Conservation (phyloP, 1,284 basidiomycete species). For the Malassezia sp. region DNA sequence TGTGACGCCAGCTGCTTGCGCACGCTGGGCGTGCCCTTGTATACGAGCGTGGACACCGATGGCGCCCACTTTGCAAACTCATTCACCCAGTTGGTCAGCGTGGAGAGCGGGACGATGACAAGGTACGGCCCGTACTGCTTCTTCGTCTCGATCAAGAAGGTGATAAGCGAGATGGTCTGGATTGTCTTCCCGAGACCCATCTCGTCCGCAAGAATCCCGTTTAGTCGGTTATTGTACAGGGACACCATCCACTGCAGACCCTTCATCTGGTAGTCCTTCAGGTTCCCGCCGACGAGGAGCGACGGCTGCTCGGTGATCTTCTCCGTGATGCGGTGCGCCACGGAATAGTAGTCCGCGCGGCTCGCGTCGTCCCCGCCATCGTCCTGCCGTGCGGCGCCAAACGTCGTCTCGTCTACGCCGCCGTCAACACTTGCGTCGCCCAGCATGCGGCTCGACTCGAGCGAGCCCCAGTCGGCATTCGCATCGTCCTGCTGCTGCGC, state of each 20-base stretch:
- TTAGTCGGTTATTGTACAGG: conserved; percentile 46
- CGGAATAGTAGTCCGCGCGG: conserved; percentile 92
- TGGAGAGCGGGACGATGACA: conserved; percentile 46
- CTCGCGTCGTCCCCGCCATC: conserved; percentile 54
- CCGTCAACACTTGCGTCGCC: conserved; percentile 26
- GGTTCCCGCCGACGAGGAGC: conserved; percentile 56
- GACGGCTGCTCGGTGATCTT: conserved; percentile 70
- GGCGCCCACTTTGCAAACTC: conserved; percentile 47
- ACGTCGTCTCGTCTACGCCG: conserved; percentile 70
- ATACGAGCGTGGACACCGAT: conserved; percentile 38
- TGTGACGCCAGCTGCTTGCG: conserved; percentile 38
- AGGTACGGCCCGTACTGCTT: conserved; percentile 45
- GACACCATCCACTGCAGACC: conserved; percentile 47
- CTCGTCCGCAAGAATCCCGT: conserved; percentile 46
- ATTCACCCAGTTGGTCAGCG: conserved; percentile 46
- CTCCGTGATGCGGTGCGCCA: conserved; percentile 87
- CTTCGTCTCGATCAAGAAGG: conserved; percentile 46
- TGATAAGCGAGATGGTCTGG: conserved; percentile 46
- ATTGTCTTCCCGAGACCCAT: conserved; percentile 48
- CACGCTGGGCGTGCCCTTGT: conserved; percentile 44
- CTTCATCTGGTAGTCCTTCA: conserved; percentile 47
- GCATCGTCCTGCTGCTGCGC: conserved; percentile 75
- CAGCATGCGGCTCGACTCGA: conserved; percentile 17
- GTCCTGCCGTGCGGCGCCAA: conserved; percentile 64
- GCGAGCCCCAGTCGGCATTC: conserved; percentile 39